Base-by-base conservation (phyloP, 148 eudicot species). In the Pouteria glomerata region DNA sequence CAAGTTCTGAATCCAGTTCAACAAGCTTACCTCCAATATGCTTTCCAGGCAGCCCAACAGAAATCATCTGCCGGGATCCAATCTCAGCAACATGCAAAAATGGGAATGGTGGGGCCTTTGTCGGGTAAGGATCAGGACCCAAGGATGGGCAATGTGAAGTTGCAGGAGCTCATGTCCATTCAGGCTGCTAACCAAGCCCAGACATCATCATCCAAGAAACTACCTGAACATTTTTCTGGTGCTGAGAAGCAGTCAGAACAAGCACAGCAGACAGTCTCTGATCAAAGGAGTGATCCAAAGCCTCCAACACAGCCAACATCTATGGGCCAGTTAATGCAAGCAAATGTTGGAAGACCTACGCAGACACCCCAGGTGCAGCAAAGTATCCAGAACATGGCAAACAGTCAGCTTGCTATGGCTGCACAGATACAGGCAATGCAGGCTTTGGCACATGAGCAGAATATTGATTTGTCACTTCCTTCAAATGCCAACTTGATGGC, bases 381-480 rank as follows among this genome's bases (percentile, higher is more conserved):
- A 60, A 86, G 79, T 61, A 61, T 79, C 24, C 90, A 83, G 73
- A 85, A 76, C 83, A 75, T 79, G 76, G 77, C 87, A 30, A 87
- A 81, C 73, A 85, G 66, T 66, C 92, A 72, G 60, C 71, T 84
- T 50, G 77, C 96, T 39, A 77, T 86, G 93, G 96, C 93, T 61
- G 93, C 96, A 39, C 94, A 95, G 76, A 70, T 95, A 82, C 98
- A 90, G 77, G 96, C 84, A 60, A 78, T 84, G 80, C 85, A 85
- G 79, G 86, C 92, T 33, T 85, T 90, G 85, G 99, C 94, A 6
- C 80, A 70, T 55, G 99, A 91, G 77, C 90, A 83, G 70, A 88
- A 91, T 82, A 92, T 95, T 34, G 99, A 95, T 77, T 76, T 95
- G 35, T 85, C 98, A 48, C 81, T 72, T 66, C 98, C 98, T 31